Percentiles rank a stretch among this genome's conserved stretches.
These are phyloP conservation scores for Ophiostoma himal-ulmi DNA, from an alignment of 2,329 filamentous ascomycete species.

Conservation along the genomic window DNA sequence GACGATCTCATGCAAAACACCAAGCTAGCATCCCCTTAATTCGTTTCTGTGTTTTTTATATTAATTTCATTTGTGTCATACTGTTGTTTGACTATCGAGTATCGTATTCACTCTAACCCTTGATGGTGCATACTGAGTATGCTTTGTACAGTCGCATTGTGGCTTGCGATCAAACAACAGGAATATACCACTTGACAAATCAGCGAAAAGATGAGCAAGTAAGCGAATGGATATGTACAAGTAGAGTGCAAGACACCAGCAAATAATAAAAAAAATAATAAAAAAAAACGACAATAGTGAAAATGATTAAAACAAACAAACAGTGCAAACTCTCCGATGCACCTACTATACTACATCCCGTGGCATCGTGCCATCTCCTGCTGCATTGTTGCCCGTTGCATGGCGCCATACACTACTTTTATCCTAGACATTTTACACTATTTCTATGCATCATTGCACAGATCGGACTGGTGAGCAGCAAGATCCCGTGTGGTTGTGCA, in stretches of 20 bases:
- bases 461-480: not conserved
- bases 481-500: not conserved
- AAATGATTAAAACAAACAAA: not conserved
- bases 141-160: not conserved
- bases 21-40: slow-evolving; percentile 1
- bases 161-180: not conserved
- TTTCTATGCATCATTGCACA: not conserved
- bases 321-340: not conserved
- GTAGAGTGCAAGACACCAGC: not conserved
- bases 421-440: not conserved
- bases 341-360: not conserved
- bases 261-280: no score
- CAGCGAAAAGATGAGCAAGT: not conserved
- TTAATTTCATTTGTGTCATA: not conserved
- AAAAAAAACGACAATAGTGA: not conserved
- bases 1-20: slow-evolving; percentile 7
- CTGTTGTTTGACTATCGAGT: not conserved
- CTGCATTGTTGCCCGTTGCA: not conserved
- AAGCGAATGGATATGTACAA: not conserved
- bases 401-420: not conserved
- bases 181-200: not conserved
- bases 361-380: not conserved
- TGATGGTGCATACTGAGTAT: not conserved
- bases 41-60: not conserved
- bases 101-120: not conserved